Evolutionary conservation across 768 basidiomycete species (phyloP), one percentile per base, ranked within the genome.

Genomic region (Mycena amicta): DNA sequence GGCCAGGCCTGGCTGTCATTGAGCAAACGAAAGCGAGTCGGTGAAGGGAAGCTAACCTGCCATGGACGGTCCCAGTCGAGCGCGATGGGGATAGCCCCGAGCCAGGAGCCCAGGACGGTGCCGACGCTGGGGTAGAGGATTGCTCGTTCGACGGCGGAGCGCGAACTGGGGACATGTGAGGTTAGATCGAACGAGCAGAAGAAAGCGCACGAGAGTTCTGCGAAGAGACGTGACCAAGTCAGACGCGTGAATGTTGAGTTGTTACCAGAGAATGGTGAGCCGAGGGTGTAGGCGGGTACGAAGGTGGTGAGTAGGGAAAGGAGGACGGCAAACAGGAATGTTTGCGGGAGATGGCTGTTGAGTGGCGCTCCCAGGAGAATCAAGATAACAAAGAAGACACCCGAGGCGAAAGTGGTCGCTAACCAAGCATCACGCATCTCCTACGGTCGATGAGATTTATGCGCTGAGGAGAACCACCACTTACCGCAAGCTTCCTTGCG

Each of bases 31-130:
- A 60, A 27, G 22, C 29, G 46, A 37, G 43, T 30, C 51, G 13
- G 52, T 16, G 52, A 37, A 57, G 27, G 33, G 18, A 33, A 12
- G 74, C 84, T 56, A 53, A 92, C 94, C 89, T 98, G 96, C 95
- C 95, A 98, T 5, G 95, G 93, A 33, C 93, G 83, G 68, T 95
- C 95, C 96, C 96, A 98, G 73, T 98, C 96, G 18, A 98, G 84
- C 0, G 93, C 90, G 46, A 95, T 88, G 2, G 93, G 92, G 46
- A 95, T 78, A 11, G 83, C 85, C 16, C 94, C 95, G 15, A 82
- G 31, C 95, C 94, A 97, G 43, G 83, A 79, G 4, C 95, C 96
- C 20, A 87, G 27, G 41, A 90, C 62, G 0, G 90, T 77, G 39
- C 92, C 92, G 25, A 88, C 67, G 12, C 83, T 82, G 16, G 96